Base-by-base conservation (phyloP, 108 stramenopile genomes). In the Conticribra weissflogii region DNA sequence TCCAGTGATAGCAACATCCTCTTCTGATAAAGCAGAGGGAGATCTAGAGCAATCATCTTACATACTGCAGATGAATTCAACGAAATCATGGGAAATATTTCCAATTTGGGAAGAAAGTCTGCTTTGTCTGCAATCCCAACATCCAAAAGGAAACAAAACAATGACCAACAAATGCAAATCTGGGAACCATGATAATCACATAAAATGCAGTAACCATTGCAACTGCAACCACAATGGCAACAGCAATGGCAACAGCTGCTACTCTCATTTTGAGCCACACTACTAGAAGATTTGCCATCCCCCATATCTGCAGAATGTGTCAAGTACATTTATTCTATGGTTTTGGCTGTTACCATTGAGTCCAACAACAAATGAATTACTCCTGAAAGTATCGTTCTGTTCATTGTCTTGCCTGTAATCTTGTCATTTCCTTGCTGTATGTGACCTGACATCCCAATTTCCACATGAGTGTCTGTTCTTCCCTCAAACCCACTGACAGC, bases 271-370 rank as follows among this genome's bases (percentile, higher is more conserved):
- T 74, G 74, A 16, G 45, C 79, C 17, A 34, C 47, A 18, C 65
- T 80, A 1, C 79, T 74, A n/a, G n/a, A 32, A 8, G 79, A 80
- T 63, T 33, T 74, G 32, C 77, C 77, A 9, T 74, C 73, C 31
- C 52, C 79, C 3, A 63, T 73, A 34, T 49, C 74, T 5, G 52
- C 79, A 12, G 74, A 74, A 50, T 72, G 71, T 24, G 68, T 71
- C 49, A 70, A 71, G 47, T 80, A 80, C 32, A 76, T 76, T 27
- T 80, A 80, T 58, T 75, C 79, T n/a, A 74, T 68, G 45, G 79
- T 80, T 15, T 59, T 76, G 63, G 67, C 69, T 29, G 76, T 76
- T 15, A 76, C 76, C 21, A 68, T 68, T 75, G 2, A 59, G 31
- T 66, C 21, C 18, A 33, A 41, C 58, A 59, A 5, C n/a, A 49